Evolutionary conservation across 2,329 filamentous ascomycete species (phyloP), one percentile per base, ranked within the genome.

Genomic region (Pseudocercospora cruenta): DNA sequence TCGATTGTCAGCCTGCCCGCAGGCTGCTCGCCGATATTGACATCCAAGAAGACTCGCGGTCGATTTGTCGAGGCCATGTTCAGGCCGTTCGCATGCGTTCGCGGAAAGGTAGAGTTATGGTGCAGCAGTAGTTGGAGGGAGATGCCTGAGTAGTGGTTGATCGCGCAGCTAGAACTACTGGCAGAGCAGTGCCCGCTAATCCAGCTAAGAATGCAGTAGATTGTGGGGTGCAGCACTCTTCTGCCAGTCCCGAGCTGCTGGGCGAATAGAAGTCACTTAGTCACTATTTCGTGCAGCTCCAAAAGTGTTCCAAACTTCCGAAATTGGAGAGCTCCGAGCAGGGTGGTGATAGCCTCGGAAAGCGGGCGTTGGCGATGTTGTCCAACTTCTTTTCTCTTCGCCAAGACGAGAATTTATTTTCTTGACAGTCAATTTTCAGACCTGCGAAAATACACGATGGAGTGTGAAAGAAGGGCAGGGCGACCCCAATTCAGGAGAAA

Each of bases 1-100:
- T 83, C 81, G 60, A 83, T 78, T 3, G 77, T 76, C 22, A 83
- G 73, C 51, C 81, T 75, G 45, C 81, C 81, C 16, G 76, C 74
- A n/a, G 79, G 80, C 63, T 79, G 74, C 21, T 73, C 75, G 43
- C 76, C 80, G 60, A 80, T 77, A 67, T 73, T 77, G 58, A 82
- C 70, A 62, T 83, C 80, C 39, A 82, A 72, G 65, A 81, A 82
- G 28, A 80, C 79, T 24, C 80, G 73, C 12, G 80, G 78, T 16
- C 79, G 76, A 31, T 68, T 47, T 43, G 57, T 47, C 22, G 64
- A 33, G 21, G 71, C 62, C 72, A 73, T 74, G 2, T 24, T 51
- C 47, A 51, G 2, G 2, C 47, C 4, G 47, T 51, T 12, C 10
- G 47, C 19, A 21, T 21, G 19, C 14, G 22, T 21, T 51, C 21